These are phyloP conservation scores for Chlamydomonas eustigma DNA, from an alignment of 139 green algal genomes.

Conservation along the genomic window DNA sequence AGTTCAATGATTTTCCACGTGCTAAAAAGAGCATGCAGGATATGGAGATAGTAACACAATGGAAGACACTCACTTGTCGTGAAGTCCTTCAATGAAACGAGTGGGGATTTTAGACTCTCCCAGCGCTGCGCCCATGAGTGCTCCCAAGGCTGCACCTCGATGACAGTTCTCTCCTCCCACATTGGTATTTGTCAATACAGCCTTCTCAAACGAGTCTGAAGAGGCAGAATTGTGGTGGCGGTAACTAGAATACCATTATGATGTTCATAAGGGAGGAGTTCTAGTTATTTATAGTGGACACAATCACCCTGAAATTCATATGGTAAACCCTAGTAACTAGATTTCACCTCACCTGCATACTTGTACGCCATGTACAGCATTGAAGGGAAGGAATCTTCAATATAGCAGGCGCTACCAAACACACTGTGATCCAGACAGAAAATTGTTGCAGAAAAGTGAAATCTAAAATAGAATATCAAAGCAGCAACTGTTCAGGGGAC, in stretches of 20 bases:
- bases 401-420: slow-evolving; percentile 65
- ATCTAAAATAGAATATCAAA: too few relatives aligned
- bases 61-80: slow-evolving; percentile 9
- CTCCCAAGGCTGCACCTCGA: slow-evolving; percentile 51
- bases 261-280: too few relatives aligned
- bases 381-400: slow-evolving; percentile 43
- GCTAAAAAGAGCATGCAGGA: too few relatives aligned
- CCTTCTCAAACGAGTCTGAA: slow-evolving; percentile 56
- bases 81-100: slow-evolving; percentile 38
- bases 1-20: too few relatives aligned
- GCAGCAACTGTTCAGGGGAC: too few relatives aligned
- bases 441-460: too few relatives aligned
- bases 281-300: too few relatives aligned
- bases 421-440: too few relatives aligned
- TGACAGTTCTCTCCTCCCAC: slow-evolving; percentile 67
- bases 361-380: slow-evolving; percentile 57
- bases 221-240: too few relatives aligned
- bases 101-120: slow-evolving; percentile 45
- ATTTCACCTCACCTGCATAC: slow-evolving; percentile 36
- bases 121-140: slow-evolving; percentile 47
- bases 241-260: too few relatives aligned
- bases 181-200: slow-evolving; percentile 58
- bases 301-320: background rate
- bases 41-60: background rate
- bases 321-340: background rate